Evolutionary conservation across 345 rosid genomes (phyloP).

Genomic region (Diplotaxis tenuifolia): DNA sequence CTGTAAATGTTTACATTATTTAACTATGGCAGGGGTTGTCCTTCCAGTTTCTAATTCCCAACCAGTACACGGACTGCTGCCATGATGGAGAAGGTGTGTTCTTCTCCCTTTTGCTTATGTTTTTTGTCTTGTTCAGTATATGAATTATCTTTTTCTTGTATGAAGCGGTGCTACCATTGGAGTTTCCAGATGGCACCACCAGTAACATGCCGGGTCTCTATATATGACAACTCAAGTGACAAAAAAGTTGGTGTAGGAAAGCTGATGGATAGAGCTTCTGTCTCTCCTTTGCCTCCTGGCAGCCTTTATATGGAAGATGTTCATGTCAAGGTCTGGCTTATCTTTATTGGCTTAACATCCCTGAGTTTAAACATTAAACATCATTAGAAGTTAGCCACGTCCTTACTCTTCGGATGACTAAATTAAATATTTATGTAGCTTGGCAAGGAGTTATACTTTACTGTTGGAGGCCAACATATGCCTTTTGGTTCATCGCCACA

Average conservation of each 20-base stretch:
- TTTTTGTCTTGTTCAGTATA: background rate
- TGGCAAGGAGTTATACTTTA: slow-evolving; percentile 76
- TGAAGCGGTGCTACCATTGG: slow-evolving; percentile 87
- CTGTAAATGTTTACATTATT: background rate
- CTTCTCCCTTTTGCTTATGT: background rate
- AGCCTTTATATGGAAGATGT: slow-evolving; percentile 97
- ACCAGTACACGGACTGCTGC: slow-evolving; percentile 82
- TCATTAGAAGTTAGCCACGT: slow-evolving; percentile 2
- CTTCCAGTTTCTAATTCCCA: slow-evolving; percentile 94
- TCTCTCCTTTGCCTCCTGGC: slow-evolving; percentile 71
- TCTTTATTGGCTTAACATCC: slow-evolving; percentile 10
- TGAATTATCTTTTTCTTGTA: slow-evolving; percentile 25
- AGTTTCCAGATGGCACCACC: slow-evolving; percentile 99
- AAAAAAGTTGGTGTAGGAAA: slow-evolving; percentile 91
- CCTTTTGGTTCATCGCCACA: slow-evolving; percentile 98
- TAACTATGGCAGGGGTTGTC: slow-evolving; percentile 71
- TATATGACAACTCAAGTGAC: slow-evolving; percentile 74
- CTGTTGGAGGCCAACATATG: slow-evolving; percentile 89
- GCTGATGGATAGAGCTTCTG: slow-evolving; percentile 77
- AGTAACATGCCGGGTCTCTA: slow-evolving; percentile 89
- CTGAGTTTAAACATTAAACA: background rate
- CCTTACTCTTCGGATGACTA: slow-evolving; percentile 18
- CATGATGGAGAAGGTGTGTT: slow-evolving; percentile 76
- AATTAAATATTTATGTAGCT: slow-evolving; percentile 45
- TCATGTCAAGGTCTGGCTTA: slow-evolving; percentile 66